Percentiles rank a stretch among this genome's conserved stretches.
Evolutionary conservation across 768 basidiomycete genomes (phyloP).

Genomic region (Lepiota brunneoincarnata): DNA sequence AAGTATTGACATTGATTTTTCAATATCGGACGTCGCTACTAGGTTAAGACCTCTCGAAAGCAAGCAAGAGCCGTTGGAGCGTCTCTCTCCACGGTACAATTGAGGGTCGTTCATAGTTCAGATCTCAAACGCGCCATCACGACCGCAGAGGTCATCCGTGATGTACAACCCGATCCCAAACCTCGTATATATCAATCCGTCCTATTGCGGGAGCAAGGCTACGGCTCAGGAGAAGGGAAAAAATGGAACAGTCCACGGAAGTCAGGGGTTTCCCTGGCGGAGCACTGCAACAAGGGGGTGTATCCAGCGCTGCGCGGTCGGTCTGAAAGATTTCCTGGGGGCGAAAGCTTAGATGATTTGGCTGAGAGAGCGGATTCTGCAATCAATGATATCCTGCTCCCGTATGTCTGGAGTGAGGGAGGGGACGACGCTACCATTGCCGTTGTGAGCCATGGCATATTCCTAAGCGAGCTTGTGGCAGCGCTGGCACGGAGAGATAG

Average conservation of each 20-base stretch:
- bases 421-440: conserved; percentile 46
- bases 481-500: conserved; percentile 40
- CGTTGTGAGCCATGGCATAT: conserved; percentile 74
- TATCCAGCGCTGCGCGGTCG: conserved; percentile 50
- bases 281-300: conserved; percentile 49
- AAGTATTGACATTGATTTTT: conserved; percentile 20
- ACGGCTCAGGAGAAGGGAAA: conserved; percentile 69
- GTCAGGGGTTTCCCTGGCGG: conserved; percentile 34
- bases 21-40: not conserved
- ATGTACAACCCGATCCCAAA: conserved; percentile 44
- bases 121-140: conserved; percentile 60
- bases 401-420: conserved; percentile 46
- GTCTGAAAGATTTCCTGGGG: conserved; percentile 58
- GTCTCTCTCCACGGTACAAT: conserved; percentile 42
- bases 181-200: conserved; percentile 45
- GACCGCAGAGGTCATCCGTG: conserved; percentile 57
- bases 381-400: conserved; percentile 51
- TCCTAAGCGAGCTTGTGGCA: conserved; percentile 58
- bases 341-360: conserved; percentile 71
- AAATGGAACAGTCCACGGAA: conserved; percentile 35
- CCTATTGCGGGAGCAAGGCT: conserved; percentile 66
- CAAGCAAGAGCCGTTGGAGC: conserved; percentile 65
- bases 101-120: conserved; percentile 64
- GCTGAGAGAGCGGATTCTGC: conserved; percentile 48
- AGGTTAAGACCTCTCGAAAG: conserved; percentile 21